These are phyloP conservation scores for Zangia roseola DNA, from an alignment of 768 basidiomycete species.

Conservation along the genomic window DNA sequence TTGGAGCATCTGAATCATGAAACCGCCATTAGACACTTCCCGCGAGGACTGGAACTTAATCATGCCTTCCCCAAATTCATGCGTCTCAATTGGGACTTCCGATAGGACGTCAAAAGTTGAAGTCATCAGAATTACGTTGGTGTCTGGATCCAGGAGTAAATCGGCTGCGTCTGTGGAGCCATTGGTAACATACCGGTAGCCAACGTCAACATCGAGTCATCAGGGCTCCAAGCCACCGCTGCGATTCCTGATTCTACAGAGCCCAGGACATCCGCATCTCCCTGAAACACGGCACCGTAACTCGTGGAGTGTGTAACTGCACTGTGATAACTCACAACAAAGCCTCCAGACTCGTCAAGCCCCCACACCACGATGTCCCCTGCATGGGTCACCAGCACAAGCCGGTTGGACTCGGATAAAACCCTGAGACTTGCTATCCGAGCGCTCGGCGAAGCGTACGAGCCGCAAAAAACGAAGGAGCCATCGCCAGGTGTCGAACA, in stretches of 20 bases:
- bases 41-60: background rate
- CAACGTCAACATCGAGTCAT: constrained; percentile 82
- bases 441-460: constrained; percentile 17
- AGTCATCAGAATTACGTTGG: constrained; percentile 86
- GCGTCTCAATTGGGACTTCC: constrained; percentile 68
- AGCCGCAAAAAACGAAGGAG: constrained; percentile 25
- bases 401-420: constrained; percentile 64
- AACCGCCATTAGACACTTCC: constrained; percentile 8
- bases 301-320: constrained; percentile 5
- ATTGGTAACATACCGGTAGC: constrained; percentile 59
- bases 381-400: constrained; percentile 65
- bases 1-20: constrained; percentile 64
- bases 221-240: constrained; percentile 88
- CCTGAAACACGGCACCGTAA: constrained; percentile 7
- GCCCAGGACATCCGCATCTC: constrained; percentile 70
- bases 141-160: constrained; percentile 47
- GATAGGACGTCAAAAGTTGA: constrained; percentile 84
- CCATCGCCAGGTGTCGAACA: constrained; percentile 10
- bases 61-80: constrained; percentile 85
- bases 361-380: constrained; percentile 81
- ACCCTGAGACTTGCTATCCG: constrained; percentile 67
- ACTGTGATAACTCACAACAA: constrained; percentile 37
- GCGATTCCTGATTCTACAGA: constrained; percentile 82
- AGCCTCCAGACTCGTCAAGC: constrained; percentile 45
- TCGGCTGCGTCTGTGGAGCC: background rate